A percentile compares a stretch with the other conserved stretches of the same genome.
Conservation (phyloP, 2,329 filamentous ascomycete genomes). For the Pseudogymnoascus sp. region DNA sequence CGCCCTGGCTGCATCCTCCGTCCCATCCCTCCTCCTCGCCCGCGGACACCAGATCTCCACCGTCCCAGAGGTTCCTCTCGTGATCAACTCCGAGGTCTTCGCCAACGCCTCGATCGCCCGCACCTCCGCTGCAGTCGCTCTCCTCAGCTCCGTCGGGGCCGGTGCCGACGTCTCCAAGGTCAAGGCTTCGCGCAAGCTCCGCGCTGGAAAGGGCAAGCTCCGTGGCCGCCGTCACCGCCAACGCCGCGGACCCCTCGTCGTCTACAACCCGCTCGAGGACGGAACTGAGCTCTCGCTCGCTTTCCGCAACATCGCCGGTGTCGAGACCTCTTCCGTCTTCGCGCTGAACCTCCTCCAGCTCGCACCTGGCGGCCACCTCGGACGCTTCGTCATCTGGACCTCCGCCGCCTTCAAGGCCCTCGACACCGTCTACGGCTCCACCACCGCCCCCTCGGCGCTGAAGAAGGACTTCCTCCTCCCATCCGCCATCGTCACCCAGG, state of each 20-base stretch:
- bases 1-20: slow-evolving; percentile 91
- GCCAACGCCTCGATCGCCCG: slow-evolving; percentile 71
- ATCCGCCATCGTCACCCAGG: slow-evolving; percentile 83
- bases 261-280: slow-evolving; percentile 94
- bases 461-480: slow-evolving; percentile 99
- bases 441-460: slow-evolving; percentile 77
- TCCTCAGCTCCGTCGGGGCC: slow-evolving; percentile 87
- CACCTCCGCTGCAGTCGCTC: slow-evolving; percentile 77
- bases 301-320: slow-evolving; percentile 98
- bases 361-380: slow-evolving; percentile 95
- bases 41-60: slow-evolving; percentile 91
- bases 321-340: slow-evolving; percentile 92
- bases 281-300: slow-evolving; percentile 88
- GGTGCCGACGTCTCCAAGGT: slow-evolving; percentile 90
- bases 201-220: slow-evolving; percentile 98
- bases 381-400: slow-evolving; percentile 98
- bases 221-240: slow-evolving; percentile 93
- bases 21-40: slow-evolving; percentile 88
- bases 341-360: slow-evolving; percentile 98
- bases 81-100: slow-evolving; percentile 87
- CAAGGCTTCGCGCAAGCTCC: slow-evolving; percentile 91
- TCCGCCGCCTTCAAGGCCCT: slow-evolving; percentile 94
- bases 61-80: slow-evolving; percentile 93
- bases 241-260: slow-evolving; percentile 93
- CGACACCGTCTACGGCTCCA: slow-evolving; percentile 93